Evolutionary conservation across 257 asterid genomes (phyloP).

Genomic region (Galeopsis tetrahit): DNA sequence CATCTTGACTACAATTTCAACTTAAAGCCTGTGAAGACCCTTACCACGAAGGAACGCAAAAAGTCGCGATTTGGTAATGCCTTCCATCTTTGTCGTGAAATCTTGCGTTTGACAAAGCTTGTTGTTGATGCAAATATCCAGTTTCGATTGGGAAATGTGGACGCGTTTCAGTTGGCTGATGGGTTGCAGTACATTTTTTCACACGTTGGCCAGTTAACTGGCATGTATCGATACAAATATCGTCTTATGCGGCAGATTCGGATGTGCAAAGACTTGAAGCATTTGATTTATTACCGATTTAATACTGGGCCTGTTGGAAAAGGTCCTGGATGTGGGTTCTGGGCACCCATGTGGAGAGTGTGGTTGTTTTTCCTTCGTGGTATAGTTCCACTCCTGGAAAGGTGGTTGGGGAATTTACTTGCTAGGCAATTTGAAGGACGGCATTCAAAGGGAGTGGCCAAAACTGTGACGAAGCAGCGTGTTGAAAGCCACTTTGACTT

Average conservation of each 20-base stretch:
- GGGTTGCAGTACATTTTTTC: slow-evolving; percentile 97
- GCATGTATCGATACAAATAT: slow-evolving; percentile 98
- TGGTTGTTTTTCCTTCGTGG: slow-evolving; percentile 99
- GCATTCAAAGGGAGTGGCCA: slow-evolving; percentile 97
- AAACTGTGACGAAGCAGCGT: slow-evolving; percentile 99
- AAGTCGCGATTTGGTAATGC: slow-evolving; percentile 98
- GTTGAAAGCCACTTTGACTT: slow-evolving; percentile 98
- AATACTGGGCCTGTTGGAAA: slow-evolving; percentile 99
- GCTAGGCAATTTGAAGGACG: slow-evolving; percentile 99
- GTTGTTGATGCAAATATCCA: slow-evolving; percentile 99
- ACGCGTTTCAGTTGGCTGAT: slow-evolving; percentile 99
- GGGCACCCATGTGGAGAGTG: slow-evolving; percentile 99
- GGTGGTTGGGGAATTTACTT: slow-evolving; percentile 96
- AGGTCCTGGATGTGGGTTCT: slow-evolving; percentile 99
- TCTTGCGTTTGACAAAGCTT: slow-evolving; percentile 92
- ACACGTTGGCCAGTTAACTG: slow-evolving; percentile 98
- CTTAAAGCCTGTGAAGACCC: slow-evolving; percentile 97
- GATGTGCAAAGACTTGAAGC: slow-evolving; percentile 99
- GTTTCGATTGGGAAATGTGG: slow-evolving; percentile 97
- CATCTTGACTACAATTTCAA: slow-evolving; percentile 97
- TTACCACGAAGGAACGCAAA: slow-evolving; percentile 96
- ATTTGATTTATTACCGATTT: slow-evolving; percentile 93
- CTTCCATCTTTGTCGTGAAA: slow-evolving; percentile 98
- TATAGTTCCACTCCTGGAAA: slow-evolving; percentile 94
- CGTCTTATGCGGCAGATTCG: slow-evolving; percentile 99